Percentiles rank a stretch among this genome's conserved stretches.
Conservation (phyloP, 805 yeast species). For the Kodamaea lidongshanica region DNA sequence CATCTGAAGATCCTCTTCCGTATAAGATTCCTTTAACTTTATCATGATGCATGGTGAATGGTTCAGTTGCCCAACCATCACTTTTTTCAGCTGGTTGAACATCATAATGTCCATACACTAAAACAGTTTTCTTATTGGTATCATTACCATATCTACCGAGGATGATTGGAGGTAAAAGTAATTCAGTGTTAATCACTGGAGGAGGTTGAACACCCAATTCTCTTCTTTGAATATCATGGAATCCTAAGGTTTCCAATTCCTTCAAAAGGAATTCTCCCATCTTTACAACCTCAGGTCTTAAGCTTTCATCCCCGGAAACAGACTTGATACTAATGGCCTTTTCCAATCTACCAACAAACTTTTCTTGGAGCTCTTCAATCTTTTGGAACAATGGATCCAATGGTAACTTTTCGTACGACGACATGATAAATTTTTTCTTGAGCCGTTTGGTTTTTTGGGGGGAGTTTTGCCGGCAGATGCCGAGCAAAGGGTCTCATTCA, state of each 20-base stretch:
- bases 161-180: slow-evolving; percentile 91
- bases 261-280: slow-evolving; percentile 78
- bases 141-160: slow-evolving; percentile 81
- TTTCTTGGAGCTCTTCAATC: slow-evolving; percentile 69
- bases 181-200: slow-evolving; percentile 61
- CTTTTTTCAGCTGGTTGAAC: slow-evolving; percentile 92
- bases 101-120: slow-evolving; percentile 95
- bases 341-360: slow-evolving; percentile 63
- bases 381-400: slow-evolving; percentile 48
- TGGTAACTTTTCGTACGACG: slow-evolving; percentile 37
- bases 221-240: slow-evolving; percentile 72
- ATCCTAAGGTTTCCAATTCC: slow-evolving; percentile 70
- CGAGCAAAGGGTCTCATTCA: too few relatives aligned
- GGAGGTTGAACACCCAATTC: slow-evolving; percentile 88
- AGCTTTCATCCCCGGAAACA: slow-evolving; percentile 83
- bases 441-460: too few relatives aligned
- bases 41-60: slow-evolving; percentile 61
- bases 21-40: slow-evolving; percentile 62
- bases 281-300: slow-evolving; percentile 82
- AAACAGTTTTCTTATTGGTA: slow-evolving; percentile 76
- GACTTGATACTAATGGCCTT: slow-evolving; percentile 93
- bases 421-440: too few relatives aligned
- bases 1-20: slow-evolving; percentile 96
- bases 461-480: too few relatives aligned
- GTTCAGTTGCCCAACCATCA: slow-evolving; percentile 96